Conservation (phyloP, 2,329 filamentous ascomycete genomes). For the Zopfia rhizophila region DNA sequence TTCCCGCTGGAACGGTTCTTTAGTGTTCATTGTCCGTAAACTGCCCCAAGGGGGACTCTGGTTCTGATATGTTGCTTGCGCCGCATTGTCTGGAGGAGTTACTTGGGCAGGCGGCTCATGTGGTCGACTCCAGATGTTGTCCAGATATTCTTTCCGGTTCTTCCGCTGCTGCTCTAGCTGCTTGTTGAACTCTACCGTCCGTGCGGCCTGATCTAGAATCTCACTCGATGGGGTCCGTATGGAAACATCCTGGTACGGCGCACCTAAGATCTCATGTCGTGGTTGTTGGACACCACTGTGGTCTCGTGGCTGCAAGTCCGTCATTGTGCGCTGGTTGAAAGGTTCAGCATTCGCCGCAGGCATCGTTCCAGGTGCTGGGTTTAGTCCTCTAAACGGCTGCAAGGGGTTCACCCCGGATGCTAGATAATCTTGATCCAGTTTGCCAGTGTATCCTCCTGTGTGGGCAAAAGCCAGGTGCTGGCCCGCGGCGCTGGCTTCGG, state of each 20-base stretch:
- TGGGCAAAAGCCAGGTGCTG: slow-evolving; percentile 62
- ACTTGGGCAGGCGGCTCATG: slow-evolving; percentile 74
- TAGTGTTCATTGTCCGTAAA: no score
- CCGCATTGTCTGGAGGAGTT: slow-evolving; percentile 43
- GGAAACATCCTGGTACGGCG: slow-evolving; percentile 81
- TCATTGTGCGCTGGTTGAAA: slow-evolving; percentile 79
- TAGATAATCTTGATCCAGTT: slow-evolving; percentile 55
- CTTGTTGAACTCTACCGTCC: slow-evolving; percentile 90
- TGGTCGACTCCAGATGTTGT: slow-evolving; percentile 80
- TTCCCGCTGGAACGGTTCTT: no score
- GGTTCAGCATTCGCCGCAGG: slow-evolving; percentile 73
- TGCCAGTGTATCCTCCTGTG: not conserved
- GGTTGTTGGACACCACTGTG: slow-evolving; percentile 83
- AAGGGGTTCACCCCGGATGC: no score
- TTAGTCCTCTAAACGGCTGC: no score
- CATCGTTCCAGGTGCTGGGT: no score
- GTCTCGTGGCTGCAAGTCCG: slow-evolving; percentile 76
- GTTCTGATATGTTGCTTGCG: no score
- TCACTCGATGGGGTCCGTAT: slow-evolving; percentile 78
- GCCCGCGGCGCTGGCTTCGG: slow-evolving; percentile 69
- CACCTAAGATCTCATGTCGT: slow-evolving; percentile 85
- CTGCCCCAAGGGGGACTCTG: no score
- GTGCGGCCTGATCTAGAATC: slow-evolving; percentile 82
- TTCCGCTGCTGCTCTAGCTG: slow-evolving; percentile 78
- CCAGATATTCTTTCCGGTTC: slow-evolving; percentile 78